These are phyloP conservation scores for Corrigiola litoralis DNA, from an alignment of 179 eudicot species.

Conservation along the genomic window DNA sequence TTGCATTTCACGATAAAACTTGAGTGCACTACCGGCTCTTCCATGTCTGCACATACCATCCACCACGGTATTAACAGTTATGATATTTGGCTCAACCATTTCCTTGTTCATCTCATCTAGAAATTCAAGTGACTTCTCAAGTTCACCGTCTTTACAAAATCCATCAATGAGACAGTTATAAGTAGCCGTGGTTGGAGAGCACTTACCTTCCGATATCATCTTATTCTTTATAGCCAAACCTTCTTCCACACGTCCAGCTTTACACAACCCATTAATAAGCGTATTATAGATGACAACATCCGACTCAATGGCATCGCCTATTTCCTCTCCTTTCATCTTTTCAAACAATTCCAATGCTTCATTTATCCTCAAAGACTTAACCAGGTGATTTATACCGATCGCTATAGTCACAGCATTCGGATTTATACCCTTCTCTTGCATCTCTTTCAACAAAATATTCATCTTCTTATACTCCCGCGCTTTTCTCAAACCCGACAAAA, in stretches of 20 bases:
- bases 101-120: constrained; percentile 53
- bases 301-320: constrained; percentile 41
- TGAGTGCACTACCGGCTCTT: constrained; percentile 51
- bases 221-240: constrained; percentile 52
- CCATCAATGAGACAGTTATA: constrained; percentile 78
- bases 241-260: constrained; percentile 64
- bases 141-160: constrained; percentile 61
- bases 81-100: constrained; percentile 42
- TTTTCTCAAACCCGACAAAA: constrained; percentile 51
- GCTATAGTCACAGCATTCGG: constrained; percentile 60
- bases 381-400: constrained; percentile 59
- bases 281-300: constrained; percentile 71
- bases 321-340: constrained; percentile 48
- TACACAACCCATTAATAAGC: constrained; percentile 75
- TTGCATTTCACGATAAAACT: constrained; percentile 50
- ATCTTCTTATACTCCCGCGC: constrained; percentile 36
- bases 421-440: constrained; percentile 56
- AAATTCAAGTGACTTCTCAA: constrained; percentile 50
- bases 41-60: constrained; percentile 74
- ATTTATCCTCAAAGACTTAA: constrained; percentile 57
- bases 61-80: constrained; percentile 62
- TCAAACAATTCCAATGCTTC: constrained; percentile 57
- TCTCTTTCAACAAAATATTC: constrained; percentile 53
- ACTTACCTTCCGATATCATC: constrained; percentile 49
- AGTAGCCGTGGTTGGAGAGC: constrained; percentile 51